phyloP scores from a whole-genome alignment of 2,329 filamentous ascomycete genomes.

The Hymenoscyphus infarciens region DNA sequence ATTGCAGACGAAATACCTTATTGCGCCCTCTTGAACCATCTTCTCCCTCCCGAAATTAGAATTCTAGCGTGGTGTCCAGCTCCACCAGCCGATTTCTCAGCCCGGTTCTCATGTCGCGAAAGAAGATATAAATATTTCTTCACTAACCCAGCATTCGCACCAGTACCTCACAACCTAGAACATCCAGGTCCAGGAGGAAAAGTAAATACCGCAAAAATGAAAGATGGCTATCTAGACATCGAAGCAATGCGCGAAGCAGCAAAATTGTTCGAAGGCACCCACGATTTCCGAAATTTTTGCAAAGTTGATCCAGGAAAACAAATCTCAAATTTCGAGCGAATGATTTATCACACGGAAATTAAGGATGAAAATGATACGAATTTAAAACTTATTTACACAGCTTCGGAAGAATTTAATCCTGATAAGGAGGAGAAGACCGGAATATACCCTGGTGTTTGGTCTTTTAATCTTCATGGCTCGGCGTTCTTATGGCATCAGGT shows the following conservation, averaged over 20 bases:
- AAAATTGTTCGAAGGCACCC: conserved; percentile 71
- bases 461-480: conserved; percentile 82
- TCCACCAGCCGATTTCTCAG: conserved; percentile 76
- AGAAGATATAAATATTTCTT: conserved; percentile 96
- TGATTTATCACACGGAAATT: conserved; percentile 77
- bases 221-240: conserved; percentile 81
- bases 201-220: conserved; percentile 34
- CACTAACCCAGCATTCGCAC: conserved; percentile 83
- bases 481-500: conserved; percentile 99
- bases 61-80: conserved; percentile 89
- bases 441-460: conserved; percentile 64
- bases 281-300: conserved; percentile 97
- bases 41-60: conserved; percentile 85
- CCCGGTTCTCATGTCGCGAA: conserved; percentile 88
- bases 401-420: conserved; percentile 43
- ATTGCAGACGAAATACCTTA: conserved; percentile 82
- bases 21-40: conserved; percentile 75
- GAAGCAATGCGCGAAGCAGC: conserved; percentile 82
- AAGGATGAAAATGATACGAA: conserved; percentile 59
- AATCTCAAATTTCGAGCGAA: conserved; percentile 75
- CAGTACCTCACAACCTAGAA: conserved; percentile 54
- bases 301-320: conserved; percentile 90
- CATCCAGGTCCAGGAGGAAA: conserved; percentile 27
- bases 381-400: conserved; percentile 55
- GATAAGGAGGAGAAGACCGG: conserved; percentile 5